phyloP scores from a whole-genome alignment of 2,329 filamentous ascomycete genomes.

The Rhynchosporium agropyri region DNA sequence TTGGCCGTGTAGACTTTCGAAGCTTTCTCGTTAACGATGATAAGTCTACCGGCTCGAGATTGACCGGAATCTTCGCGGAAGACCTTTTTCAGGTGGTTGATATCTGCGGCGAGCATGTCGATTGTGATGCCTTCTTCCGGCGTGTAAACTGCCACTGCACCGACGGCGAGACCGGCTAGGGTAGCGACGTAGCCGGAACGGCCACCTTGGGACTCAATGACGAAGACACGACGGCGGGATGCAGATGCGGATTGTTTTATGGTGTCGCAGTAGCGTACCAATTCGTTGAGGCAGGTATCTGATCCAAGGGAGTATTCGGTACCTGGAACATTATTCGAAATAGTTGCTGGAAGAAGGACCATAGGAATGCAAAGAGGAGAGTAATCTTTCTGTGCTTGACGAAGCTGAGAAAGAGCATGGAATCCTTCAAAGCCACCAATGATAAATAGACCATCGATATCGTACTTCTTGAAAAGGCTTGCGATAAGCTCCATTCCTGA shows the following conservation, averaged over 20 bases:
- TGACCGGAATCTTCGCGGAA: conserved; percentile 86
- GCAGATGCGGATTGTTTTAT: conserved; percentile 97
- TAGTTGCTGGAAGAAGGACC: conserved; percentile 89
- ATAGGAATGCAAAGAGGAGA: conserved; percentile 91
- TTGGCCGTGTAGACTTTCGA: conserved; percentile 89
- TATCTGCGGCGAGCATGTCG: conserved; percentile 89
- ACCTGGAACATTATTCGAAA: conserved; percentile 97
- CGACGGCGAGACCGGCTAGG: conserved; percentile 86
- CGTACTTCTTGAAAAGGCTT: conserved; percentile 79
- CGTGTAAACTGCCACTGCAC: conserved; percentile 91
- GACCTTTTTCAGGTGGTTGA: conserved; percentile 82
- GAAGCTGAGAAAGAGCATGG: conserved; percentile 85
- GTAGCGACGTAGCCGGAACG: conserved; percentile 93
- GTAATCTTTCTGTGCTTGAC: conserved; percentile 76
- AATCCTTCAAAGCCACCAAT: conserved; percentile 97
- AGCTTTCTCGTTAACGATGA: conserved; percentile 95
- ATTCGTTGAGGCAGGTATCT: conserved; percentile 93
- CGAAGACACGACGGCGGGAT: conserved; percentile 89
- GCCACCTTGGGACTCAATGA: conserved; percentile 96
- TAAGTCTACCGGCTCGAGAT: conserved; percentile 86
- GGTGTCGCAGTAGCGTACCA: conserved; percentile 94
- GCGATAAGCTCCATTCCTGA: conserved; percentile 82
- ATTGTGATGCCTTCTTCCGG: conserved; percentile 95
- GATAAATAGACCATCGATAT: conserved; percentile 88
- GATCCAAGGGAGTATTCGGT: conserved; percentile 97